Percentiles rank a stretch among this genome's conserved stretches.
Conservation (phyloP, 495 filamentous ascomycete genomes). For the Penicillium malachiteum region DNA sequence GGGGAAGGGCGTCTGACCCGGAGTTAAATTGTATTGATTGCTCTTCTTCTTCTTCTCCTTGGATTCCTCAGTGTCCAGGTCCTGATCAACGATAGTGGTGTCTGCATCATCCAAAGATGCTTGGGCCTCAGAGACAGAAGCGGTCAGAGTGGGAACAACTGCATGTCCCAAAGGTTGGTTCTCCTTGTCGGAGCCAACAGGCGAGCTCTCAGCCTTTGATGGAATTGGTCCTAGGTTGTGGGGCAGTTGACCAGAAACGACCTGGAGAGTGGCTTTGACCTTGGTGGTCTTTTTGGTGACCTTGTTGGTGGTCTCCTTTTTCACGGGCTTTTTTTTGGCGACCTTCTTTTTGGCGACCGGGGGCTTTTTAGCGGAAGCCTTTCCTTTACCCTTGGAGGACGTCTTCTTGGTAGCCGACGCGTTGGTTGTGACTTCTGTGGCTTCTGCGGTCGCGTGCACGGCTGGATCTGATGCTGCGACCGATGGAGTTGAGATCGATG, state of each 20-base stretch:
- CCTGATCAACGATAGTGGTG: no score
- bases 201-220: not conserved
- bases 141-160: not conserved
- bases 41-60: slow-evolving; percentile 4
- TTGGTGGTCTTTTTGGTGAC: no score
- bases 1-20: slow-evolving; percentile 64
- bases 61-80: not conserved
- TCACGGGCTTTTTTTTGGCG: no score
- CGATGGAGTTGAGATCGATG: no score
- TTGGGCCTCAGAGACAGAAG: not conserved
- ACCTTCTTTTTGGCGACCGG: no score
- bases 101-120: no score
- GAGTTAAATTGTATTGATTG: slow-evolving; percentile 41
- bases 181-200: not conserved
- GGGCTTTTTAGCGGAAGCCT: no score
- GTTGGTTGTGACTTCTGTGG: not conserved
- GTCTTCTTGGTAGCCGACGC: no score
- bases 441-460: not conserved
- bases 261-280: no score
- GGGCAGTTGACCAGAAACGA: no score
- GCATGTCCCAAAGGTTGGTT: not conserved
- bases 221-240: not conserved
- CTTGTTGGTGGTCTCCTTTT: no score
- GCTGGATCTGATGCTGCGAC: not conserved
- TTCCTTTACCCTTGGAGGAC: no score